Base-by-base conservation (phyloP, 208 protist species). In the Trypanosoma congolense region DNA sequence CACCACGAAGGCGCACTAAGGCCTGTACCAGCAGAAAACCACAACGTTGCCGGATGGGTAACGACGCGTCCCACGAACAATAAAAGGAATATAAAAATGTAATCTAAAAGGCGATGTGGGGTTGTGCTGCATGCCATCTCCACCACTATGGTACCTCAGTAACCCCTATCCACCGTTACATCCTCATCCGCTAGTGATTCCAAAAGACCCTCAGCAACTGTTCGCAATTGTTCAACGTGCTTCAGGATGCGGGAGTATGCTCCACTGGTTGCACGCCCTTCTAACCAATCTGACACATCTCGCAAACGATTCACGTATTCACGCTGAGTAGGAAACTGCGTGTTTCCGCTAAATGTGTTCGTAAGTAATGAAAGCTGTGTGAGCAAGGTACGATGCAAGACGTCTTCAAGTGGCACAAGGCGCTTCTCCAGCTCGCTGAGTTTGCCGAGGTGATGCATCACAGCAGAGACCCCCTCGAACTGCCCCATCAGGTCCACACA, bases 201-300 rank as follows among this genome's bases (percentile, higher is more conserved):
- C 38, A 67, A 40, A 24, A 59, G 46, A 16, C 49, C 36, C 46
- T 40, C 36, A 24, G 52, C 61, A 8, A 67, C 35, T 1, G 8
- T 22, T 12, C 61, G 51, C 21, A 67, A 14, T 26, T 64, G 54
- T 35, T 88, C 73, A 21, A 87, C 58, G 5, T 79, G 75, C 52
- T 74, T 64, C 47, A 90, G 58, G 48, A 93, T 61, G 24, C 80
- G 73, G 30, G 71, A 31, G 62, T 86, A 93, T 4, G 82, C 76
- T 21, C 60, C 65, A 54, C 83, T 82, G 65, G 86, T 75, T 43
- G 77, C 79, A 50, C 89, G 75, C 12, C 83, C 73, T 33, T 90
- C 86, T n/a, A 93, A 64, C 80, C 81, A 93, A 50, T 90, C 86
- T 30, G 69, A 65, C 45, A 93, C 63, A 64, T 93, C 86, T 26